Evolutionary conservation across 305 asterid species (phyloP).

Genomic region (Fraxinus floribunda): DNA sequence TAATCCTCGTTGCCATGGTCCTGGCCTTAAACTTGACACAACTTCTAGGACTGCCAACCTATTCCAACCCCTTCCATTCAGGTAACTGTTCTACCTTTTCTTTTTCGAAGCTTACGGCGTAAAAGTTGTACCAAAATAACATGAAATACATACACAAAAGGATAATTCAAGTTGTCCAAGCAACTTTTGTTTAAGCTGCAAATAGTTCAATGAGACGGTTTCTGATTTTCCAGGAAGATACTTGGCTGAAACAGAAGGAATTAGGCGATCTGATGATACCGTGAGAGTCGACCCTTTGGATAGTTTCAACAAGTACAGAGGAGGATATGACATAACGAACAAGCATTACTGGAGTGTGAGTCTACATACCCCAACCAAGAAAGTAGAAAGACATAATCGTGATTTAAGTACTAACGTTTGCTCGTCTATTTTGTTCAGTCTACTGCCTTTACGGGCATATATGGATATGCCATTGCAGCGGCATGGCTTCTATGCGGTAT

Average conservation of each 20-base stretch:
- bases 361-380: background rate
- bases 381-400: background rate
- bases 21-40: slow-evolving; percentile 30
- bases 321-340: slow-evolving; percentile 75
- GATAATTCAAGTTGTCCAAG: background rate
- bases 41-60: slow-evolving; percentile 25
- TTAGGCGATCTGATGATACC: slow-evolving; percentile 37
- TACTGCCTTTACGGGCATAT: slow-evolving; percentile 62
- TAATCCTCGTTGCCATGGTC: slow-evolving; percentile 15
- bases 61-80: slow-evolving; percentile 10
- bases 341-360: slow-evolving; percentile 84
- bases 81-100: slow-evolving; percentile 24
- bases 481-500: slow-evolving; percentile 66
- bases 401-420: background rate
- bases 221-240: slow-evolving; percentile 39
- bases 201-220: slow-evolving; percentile 10
- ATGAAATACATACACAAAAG: background rate
- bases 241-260: slow-evolving; percentile 32
- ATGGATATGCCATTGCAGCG: slow-evolving; percentile 58
- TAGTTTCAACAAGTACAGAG: slow-evolving; percentile 65
- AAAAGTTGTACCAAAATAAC: background rate
- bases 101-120: background rate
- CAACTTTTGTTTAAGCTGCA: background rate
- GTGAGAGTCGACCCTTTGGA: slow-evolving; percentile 69
- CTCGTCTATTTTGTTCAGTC: slow-evolving; percentile 49